Evolutionary conservation across 2,329 filamentous ascomycete species (phyloP).

Genomic region (Domatiomyces catenatus): DNA sequence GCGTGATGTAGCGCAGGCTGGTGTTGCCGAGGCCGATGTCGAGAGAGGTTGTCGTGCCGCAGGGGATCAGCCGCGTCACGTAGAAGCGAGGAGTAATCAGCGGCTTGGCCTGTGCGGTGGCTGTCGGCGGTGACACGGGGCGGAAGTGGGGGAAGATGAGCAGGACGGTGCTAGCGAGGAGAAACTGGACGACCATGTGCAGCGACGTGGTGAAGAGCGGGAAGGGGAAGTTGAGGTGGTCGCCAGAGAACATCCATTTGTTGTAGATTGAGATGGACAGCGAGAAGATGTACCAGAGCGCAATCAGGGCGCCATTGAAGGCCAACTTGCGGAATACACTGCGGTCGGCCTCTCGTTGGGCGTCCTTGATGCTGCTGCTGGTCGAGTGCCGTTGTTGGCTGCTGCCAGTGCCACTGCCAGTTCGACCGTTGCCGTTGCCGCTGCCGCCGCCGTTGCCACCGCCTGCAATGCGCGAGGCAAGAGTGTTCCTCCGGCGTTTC

Average conservation of each 20-base stretch:
- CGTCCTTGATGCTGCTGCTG: constrained; percentile 44
- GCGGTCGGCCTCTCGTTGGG: constrained; percentile 57
- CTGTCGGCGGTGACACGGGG: constrained; percentile 38
- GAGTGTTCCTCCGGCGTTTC: constrained; percentile 49
- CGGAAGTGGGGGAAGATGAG: constrained; percentile 71
- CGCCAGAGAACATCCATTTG: constrained; percentile 95
- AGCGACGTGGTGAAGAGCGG: constrained; percentile 88
- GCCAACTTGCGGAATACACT: constrained; percentile 53
- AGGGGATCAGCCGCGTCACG: constrained; percentile 76
- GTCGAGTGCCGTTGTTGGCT: constrained; percentile 27
- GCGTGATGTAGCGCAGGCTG: constrained; percentile 84
- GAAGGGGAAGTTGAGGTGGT: constrained; percentile 73
- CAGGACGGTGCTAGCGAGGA: constrained; percentile 59
- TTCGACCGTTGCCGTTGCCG: constrained; percentile 52
- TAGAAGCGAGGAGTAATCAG: constrained; percentile 85
- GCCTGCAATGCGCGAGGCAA: constrained; percentile 53
- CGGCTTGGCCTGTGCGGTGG: constrained; percentile 29
- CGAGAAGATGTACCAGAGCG: constrained; percentile 82
- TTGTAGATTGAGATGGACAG: constrained; percentile 93
- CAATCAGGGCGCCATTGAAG: constrained; percentile 68
- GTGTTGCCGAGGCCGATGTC: constrained; percentile 95
- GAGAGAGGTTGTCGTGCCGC: constrained; percentile 78
- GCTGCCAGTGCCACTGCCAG: constrained; percentile 56
- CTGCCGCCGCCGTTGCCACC: constrained; percentile 57
- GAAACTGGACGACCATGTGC: constrained; percentile 93